Evolutionary conservation across 257 asterid genomes (phyloP), one percentile per base, ranked within the genome.

Genomic region (Solanum paucissectum): DNA sequence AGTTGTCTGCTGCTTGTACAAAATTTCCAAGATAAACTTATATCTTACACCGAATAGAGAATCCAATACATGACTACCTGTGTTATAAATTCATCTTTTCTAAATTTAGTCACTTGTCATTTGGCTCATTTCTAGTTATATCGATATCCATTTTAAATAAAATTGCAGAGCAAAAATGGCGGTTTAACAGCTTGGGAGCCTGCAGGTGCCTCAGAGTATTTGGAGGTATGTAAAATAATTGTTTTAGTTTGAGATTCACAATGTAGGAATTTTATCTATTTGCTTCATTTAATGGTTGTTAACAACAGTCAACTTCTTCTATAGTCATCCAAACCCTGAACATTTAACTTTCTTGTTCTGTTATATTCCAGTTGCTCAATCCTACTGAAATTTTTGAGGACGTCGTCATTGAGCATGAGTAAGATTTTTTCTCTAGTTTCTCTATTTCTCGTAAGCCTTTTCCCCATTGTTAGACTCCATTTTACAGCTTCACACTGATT

Each of bases 181-280:
- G 99, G 99, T 16, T 90, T 96, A 74, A 88, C 99, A 79, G 98
- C 98, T 9, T 96, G 99, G 99, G 99, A 96, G 90, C 99, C 99
- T n/a, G 98, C 98, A 58, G 96, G 98, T 82, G 90, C 98, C 85
- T 89, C 94, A 4, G 88, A 94, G 27, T 96, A 98, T 97, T 88
- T 96, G 86, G 98, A 95, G 98, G 98, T 93, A 76, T 27, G 81
- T 6, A 9, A 49, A 73, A 32, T 32, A 32, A 85, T 38, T 2
- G 23, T 42, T 86, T 42, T 14, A 34, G 29, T 86, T 40, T 29
- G 69, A 44, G 9, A 40, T 66, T 27, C 66, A 79, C 1, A 8
- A 46, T 0, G 1, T 79, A 44, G 64, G n/a, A 27, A 25, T 1
- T 44, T 32, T 44, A 79, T 42, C 18, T 16, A 12, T 9, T 2